These are phyloP conservation scores for Coemansia reversa DNA, from an alignment of 192 early-diverging fungal genomes.

Conservation along the genomic window DNA sequence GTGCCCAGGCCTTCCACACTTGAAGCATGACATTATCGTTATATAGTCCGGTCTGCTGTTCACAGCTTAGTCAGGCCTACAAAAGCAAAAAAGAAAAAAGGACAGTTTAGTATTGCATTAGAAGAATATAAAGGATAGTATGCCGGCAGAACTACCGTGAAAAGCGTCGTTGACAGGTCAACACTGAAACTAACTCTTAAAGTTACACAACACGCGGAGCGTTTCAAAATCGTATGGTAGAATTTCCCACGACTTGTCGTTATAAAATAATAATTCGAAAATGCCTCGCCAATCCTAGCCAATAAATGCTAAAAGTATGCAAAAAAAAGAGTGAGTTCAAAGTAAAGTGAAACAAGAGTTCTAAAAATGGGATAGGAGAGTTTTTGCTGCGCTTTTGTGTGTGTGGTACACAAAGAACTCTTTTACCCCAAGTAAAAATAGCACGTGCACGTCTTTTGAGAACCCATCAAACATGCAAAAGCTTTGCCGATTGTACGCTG, in stretches of 20 bases:
- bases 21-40: conserved; percentile 39
- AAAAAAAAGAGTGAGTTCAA: conserved; percentile 3
- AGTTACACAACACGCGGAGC: not conserved
- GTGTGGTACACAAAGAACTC: not conserved
- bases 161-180: not conserved
- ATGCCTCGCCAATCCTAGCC: not conserved
- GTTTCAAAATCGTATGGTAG: not conserved
- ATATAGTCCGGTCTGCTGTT: not conserved
- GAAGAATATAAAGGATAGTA: not conserved
- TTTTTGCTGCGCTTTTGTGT: not conserved
- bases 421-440: not conserved
- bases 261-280: not conserved
- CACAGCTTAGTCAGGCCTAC: conserved; percentile 3
- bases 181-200: not conserved
- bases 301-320: conserved; percentile 7
- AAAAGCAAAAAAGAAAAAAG: not conserved
- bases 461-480: not conserved
- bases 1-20: conserved; percentile 46
- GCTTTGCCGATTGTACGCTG: not conserved
- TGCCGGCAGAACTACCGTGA: not conserved
- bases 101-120: conserved; percentile 4
- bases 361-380: not conserved
- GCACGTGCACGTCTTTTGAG: not conserved
- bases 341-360: conserved; percentile 1
- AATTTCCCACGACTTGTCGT: not conserved